phyloP scores from a whole-genome alignment of 306 rosid genomes.

The Myrica gale region DNA sequence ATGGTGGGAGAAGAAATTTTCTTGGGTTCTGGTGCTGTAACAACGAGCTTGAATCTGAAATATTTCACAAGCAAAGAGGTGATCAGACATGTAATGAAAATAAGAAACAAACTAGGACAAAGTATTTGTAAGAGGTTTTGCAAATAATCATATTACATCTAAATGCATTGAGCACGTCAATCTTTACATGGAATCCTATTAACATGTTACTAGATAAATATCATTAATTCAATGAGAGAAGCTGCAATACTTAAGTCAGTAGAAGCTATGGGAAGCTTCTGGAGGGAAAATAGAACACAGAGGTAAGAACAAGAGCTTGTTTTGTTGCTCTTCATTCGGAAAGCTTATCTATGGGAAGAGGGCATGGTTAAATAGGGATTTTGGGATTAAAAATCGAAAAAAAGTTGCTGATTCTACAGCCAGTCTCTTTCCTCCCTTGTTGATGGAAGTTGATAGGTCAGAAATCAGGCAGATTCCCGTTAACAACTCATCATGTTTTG shows the following conservation, averaged over 20 bases:
- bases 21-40: slow-evolving; percentile 87
- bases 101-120: slow-evolving; percentile 16
- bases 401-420: not conserved
- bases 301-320: not conserved
- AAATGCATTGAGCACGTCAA: not conserved
- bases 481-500: not conserved
- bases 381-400: not conserved
- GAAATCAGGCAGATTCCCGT: not conserved
- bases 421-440: not conserved
- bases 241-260: not conserved
- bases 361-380: not conserved
- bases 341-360: not conserved
- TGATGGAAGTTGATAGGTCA: not conserved
- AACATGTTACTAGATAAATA: not conserved
- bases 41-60: slow-evolving; percentile 90
- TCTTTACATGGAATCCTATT: not conserved
- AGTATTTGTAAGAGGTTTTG: not conserved
- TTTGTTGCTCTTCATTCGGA: not conserved
- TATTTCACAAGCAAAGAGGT: slow-evolving; percentile 20
- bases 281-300: not conserved
- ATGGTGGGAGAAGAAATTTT: slow-evolving; percentile 78
- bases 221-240: not conserved
- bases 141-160: not conserved
- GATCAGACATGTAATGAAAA: slow-evolving; percentile 1
- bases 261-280: not conserved